Evolutionary conservation across 345 rosid genomes (phyloP).

Genomic region (Atalantia buxifolia): DNA sequence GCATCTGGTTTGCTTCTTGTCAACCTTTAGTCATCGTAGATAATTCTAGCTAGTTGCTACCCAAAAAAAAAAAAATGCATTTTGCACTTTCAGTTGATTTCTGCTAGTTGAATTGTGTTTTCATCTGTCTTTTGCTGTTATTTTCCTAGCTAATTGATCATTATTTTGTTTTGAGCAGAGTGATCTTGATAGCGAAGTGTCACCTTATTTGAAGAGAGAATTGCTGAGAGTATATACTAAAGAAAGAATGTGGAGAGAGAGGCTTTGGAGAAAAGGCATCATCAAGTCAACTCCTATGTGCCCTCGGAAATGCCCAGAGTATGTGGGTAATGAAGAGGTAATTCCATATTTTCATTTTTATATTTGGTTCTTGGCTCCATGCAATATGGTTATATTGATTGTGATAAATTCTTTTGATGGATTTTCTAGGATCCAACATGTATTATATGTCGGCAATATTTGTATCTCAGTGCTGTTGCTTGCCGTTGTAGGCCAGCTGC

Average conservation of each 20-base stretch:
- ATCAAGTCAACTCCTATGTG: constrained; percentile 75
- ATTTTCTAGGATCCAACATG: constrained; percentile 80
- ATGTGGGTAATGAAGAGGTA: constrained; percentile 92
- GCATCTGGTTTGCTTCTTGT: background rate
- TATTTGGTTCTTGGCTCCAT: background rate
- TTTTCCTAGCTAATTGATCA: background rate
- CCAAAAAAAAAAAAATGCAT: background rate
- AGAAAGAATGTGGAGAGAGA: constrained; percentile 78
- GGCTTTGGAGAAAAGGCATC: constrained; percentile 79
- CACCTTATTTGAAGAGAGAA: constrained; percentile 70
- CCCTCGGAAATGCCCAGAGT: constrained; percentile 62
- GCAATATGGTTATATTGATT: background rate
- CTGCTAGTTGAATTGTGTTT: background rate
- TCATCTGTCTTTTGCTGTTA: background rate
- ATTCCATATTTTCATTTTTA: background rate
- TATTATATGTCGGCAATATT: constrained; percentile 85
- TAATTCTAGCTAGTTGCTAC: background rate
- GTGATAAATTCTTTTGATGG: constrained; percentile 19
- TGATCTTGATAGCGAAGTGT: constrained; percentile 47
- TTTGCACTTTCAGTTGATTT: background rate
- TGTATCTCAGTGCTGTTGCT: constrained; percentile 77
- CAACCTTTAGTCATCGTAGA: background rate
- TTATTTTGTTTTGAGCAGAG: constrained; percentile 32
- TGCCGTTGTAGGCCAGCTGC: constrained; percentile 82
- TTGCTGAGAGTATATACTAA: constrained; percentile 59